A percentile compares a stretch with the other conserved stretches of the same genome.
Conservation (phyloP, 1,139 yeast genomes). For the Sugiyamaella pinicola region DNA sequence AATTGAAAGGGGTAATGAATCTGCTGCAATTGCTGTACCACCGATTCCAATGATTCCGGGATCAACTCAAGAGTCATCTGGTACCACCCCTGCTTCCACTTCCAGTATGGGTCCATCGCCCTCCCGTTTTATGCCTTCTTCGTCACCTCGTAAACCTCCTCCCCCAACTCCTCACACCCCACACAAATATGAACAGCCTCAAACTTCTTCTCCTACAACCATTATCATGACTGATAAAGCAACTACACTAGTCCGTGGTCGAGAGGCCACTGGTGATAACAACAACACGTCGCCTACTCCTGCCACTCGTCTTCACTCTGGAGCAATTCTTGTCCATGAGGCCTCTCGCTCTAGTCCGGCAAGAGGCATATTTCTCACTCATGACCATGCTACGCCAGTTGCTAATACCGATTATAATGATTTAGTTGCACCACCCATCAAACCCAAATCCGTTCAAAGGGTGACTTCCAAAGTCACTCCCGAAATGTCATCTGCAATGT, state of each 20-base stretch:
- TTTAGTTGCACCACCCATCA: slow-evolving; percentile 6
- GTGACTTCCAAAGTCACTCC: slow-evolving; percentile 29
- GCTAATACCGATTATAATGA: slow-evolving; percentile 16
- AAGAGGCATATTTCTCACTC: slow-evolving; percentile 35
- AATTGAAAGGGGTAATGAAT: slow-evolving; percentile 1
- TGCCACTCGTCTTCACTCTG: slow-evolving; percentile 34
- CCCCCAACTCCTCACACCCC: slow-evolving; percentile 12
- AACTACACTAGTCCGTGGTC: slow-evolving; percentile 16
- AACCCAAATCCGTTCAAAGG: slow-evolving; percentile 7
- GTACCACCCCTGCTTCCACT: not conserved
- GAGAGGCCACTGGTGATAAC: slow-evolving; percentile 17
- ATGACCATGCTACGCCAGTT: slow-evolving; percentile 22
- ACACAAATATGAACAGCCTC: not conserved
- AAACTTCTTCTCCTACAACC: slow-evolving; percentile 26
- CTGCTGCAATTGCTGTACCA: slow-evolving; percentile 7
- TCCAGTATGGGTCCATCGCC: not conserved
- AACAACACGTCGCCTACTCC: slow-evolving; percentile 35
- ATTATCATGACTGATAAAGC: slow-evolving; percentile 26
- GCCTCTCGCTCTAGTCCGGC: slow-evolving; percentile 40
- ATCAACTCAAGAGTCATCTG: not conserved
- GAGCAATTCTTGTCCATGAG: slow-evolving; percentile 35
- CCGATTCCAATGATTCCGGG: slow-evolving; percentile 1
- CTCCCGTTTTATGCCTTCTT: not conserved
- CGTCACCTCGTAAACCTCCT: slow-evolving; percentile 6
- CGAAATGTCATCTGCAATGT: slow-evolving; percentile 38